Evolutionary conservation across 1,284 basidiomycete species (phyloP).

Genomic region (Naganishia cerealis): DNA sequence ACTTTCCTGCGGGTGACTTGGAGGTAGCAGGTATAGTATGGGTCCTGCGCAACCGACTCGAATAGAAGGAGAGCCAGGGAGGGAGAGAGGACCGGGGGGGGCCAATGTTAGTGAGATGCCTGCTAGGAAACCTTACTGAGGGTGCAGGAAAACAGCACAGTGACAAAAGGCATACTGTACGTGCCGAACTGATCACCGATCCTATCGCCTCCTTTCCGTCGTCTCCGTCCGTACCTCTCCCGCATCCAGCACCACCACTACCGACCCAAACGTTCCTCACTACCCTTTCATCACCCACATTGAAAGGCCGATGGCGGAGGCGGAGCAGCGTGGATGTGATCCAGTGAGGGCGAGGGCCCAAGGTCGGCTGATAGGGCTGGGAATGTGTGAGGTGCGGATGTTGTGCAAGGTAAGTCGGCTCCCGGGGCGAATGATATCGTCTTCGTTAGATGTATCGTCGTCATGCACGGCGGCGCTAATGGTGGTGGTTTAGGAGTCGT

Average conservation of each 20-base stretch:
- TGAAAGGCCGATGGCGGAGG: conserved; percentile 57
- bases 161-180: not conserved
- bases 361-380: conserved; percentile 74
- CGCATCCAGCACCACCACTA: conserved; percentile 54
- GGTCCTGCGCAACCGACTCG: conserved; percentile 65
- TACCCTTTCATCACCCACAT: conserved; percentile 67
- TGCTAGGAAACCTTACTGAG: not conserved
- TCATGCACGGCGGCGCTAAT: conserved; percentile 14
- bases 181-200: conserved; percentile 12
- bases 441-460: not conserved
- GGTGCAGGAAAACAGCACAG: not conserved
- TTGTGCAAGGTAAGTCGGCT: conserved; percentile 81
- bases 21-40: conserved; percentile 87
- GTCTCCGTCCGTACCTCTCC: conserved; percentile 56
- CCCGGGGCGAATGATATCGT: not conserved
- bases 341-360: conserved; percentile 61
- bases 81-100: not conserved
- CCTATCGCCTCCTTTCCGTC: not conserved
- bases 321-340: conserved; percentile 79
- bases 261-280: conserved; percentile 88
- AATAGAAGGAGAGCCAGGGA: not conserved
- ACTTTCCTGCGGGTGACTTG: conserved; percentile 86
- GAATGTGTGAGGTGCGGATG: conserved; percentile 83
- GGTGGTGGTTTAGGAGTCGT: conserved; percentile 66
- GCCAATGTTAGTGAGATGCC: not conserved